These are phyloP conservation scores for Azolla pinnata DNA, from an alignment of 75 land plant genomes.

Conservation along the genomic window DNA sequence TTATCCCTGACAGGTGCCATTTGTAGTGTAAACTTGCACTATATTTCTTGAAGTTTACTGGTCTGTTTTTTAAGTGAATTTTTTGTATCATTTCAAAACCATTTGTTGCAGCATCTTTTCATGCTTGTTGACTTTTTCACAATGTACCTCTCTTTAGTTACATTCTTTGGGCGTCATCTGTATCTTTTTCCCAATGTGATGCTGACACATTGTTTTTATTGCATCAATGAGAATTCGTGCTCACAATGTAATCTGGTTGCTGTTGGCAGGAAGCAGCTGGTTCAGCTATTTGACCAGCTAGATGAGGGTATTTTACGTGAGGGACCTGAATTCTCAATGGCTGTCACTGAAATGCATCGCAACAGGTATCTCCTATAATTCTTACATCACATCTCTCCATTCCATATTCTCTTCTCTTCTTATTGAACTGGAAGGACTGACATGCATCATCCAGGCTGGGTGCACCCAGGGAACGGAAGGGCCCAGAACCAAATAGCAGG, in stretches of 20 bases:
- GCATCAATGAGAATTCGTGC: neutral
- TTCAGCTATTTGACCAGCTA: constrained; percentile 29
- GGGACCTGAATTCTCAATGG: constrained; percentile 17
- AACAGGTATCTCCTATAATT: constrained; percentile 2
- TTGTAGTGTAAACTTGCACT: neutral
- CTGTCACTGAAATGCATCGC: constrained; percentile 19
- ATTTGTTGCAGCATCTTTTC: no score
- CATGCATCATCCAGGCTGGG: constrained; percentile 31
- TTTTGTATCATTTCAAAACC: no score
- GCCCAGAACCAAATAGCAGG: constrained; percentile 27
- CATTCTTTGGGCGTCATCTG: no score
- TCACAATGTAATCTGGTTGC: constrained; percentile 1
- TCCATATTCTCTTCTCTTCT: neutral
- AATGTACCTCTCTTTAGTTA: no score
- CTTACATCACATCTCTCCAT: neutral
- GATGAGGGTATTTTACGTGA: constrained; percentile 20
- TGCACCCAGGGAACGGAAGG: constrained; percentile 35
- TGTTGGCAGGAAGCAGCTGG: constrained; percentile 29
- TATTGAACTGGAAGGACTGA: neutral
- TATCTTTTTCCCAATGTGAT: no score
- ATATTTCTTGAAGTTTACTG: neutral
- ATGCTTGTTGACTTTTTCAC: no score
- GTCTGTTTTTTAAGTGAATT: neutral
- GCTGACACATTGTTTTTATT: neutral
- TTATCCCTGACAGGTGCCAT: constrained; percentile 31